Conservation (phyloP, 495 filamentous ascomycete genomes). For the Melanomma pulvis-pyrius region DNA sequence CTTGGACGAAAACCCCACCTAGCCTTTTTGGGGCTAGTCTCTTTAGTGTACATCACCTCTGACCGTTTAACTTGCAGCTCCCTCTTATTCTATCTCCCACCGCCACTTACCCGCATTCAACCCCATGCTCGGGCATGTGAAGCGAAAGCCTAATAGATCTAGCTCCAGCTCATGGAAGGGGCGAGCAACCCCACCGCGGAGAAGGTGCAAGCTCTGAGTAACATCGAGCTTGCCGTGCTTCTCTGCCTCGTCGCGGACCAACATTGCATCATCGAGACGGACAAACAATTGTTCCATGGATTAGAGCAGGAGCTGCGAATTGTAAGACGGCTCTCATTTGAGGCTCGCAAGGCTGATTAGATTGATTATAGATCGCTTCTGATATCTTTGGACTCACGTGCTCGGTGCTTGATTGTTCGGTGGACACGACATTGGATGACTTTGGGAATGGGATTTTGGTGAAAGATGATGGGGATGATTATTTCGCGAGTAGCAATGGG, state of each 20-base stretch:
- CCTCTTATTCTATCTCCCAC: neutral
- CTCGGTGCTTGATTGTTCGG: slow-evolving; percentile 69
- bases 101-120: neutral
- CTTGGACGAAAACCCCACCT: no score
- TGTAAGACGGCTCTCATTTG: slow-evolving; percentile 48
- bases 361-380: slow-evolving; percentile 64
- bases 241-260: slow-evolving; percentile 76
- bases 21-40: no score
- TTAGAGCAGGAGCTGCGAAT: slow-evolving; percentile 72
- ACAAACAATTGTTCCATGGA: slow-evolving; percentile 60
- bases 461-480: slow-evolving; percentile 34
- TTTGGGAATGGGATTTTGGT: slow-evolving; percentile 72
- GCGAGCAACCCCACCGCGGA: slow-evolving; percentile 55
- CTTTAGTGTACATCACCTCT: no score
- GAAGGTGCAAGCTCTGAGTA: slow-evolving; percentile 73
- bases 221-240: slow-evolving; percentile 84
- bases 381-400: slow-evolving; percentile 71
- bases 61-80: no score
- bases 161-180: slow-evolving; percentile 59
- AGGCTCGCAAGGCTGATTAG: slow-evolving; percentile 4
- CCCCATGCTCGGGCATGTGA: neutral
- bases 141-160: neutral
- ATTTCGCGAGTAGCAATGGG: slow-evolving; percentile 12
- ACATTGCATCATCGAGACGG: slow-evolving; percentile 85
- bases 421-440: slow-evolving; percentile 74